A percentile compares a stretch with the other conserved stretches of the same genome.
Conservation (phyloP, 208 protist genomes). For the Blastocrithidia nonstop region DNA sequence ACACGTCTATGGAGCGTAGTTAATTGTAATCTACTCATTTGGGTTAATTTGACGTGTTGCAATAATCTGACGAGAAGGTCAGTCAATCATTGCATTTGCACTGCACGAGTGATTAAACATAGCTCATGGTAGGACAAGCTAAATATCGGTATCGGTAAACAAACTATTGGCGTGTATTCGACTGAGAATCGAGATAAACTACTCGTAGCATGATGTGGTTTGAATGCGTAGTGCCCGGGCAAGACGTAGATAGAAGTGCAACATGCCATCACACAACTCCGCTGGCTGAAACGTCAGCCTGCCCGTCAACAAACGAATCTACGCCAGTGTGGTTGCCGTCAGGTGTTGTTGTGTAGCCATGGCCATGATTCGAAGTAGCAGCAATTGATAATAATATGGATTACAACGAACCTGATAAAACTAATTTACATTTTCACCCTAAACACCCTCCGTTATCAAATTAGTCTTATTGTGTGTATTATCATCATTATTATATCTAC, state of each 20-base stretch:
- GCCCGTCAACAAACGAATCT: conserved; percentile 58
- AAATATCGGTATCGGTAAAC: conserved; percentile 32
- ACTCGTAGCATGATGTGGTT: conserved; percentile 65
- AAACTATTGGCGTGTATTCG: conserved; percentile 64
- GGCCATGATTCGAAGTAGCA: conserved; percentile 57
- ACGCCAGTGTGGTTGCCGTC: conserved; percentile 45
- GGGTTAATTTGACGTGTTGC: too few relatives aligned
- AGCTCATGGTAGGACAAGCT: conserved; percentile 43
- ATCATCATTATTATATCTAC: conserved; percentile 11
- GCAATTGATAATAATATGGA: conserved; percentile 19
- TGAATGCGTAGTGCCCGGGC: conserved; percentile 31
- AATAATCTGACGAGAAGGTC: too few relatives aligned
- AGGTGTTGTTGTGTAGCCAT: conserved; percentile 23
- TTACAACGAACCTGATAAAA: background rate
- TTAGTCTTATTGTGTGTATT: conserved; percentile 1
- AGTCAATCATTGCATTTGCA: conserved; percentile 51
- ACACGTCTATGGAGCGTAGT: too few relatives aligned
- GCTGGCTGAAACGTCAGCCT: conserved; percentile 44
- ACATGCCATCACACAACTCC: conserved; percentile 23
- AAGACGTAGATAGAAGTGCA: conserved; percentile 66
- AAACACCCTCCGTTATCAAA: background rate
- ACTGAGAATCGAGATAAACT: conserved; percentile 54
- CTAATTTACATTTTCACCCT: background rate
- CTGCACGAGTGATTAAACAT: conserved; percentile 78
- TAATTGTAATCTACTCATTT: too few relatives aligned